Percentiles rank a stretch among this genome's conserved stretches.
These are phyloP conservation scores for Dissophora globulifera DNA, from an alignment of 192 early-diverging fungal species.

Conservation along the genomic window DNA sequence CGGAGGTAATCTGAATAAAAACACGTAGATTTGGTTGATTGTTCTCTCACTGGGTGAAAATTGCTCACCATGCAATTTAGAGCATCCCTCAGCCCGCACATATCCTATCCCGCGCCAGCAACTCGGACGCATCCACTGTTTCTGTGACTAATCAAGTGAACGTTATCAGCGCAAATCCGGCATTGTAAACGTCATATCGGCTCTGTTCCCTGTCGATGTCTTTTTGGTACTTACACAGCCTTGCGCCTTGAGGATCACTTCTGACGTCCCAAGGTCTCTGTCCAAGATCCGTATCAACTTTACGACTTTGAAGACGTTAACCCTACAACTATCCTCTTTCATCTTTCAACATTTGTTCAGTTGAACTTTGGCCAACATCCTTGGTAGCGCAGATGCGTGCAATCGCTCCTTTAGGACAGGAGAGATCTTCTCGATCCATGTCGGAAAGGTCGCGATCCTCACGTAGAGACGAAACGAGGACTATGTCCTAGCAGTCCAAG, in stretches of 20 bases:
- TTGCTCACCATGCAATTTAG: constrained; percentile 8
- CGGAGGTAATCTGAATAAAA: not conserved
- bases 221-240: not conserved
- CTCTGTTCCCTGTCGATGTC: not conserved
- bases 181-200: constrained; percentile 9
- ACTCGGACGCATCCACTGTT: not conserved
- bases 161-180: constrained; percentile 7
- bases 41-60: constrained; percentile 14
- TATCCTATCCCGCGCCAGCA: constrained; percentile 11
- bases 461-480: constrained; percentile 9
- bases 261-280: too few species aligned
- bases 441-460: constrained; percentile 11
- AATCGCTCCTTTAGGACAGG: constrained; percentile 26
- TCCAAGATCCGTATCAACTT: too few species aligned
- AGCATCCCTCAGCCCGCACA: constrained; percentile 2
- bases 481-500: not conserved
- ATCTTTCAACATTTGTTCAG: constrained; percentile 12
- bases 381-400: not conserved
- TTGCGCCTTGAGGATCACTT: not conserved
- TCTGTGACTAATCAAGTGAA: constrained; percentile 22
- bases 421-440: constrained; percentile 21
- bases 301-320: too few species aligned
- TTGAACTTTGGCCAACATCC: constrained; percentile 2
- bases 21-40: too few species aligned
- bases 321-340: constrained; percentile 8